These are phyloP conservation scores for Miscanthus lutarioriparius DNA, from an alignment of 176 grass and related monocot genomes.

Conservation along the genomic window DNA sequence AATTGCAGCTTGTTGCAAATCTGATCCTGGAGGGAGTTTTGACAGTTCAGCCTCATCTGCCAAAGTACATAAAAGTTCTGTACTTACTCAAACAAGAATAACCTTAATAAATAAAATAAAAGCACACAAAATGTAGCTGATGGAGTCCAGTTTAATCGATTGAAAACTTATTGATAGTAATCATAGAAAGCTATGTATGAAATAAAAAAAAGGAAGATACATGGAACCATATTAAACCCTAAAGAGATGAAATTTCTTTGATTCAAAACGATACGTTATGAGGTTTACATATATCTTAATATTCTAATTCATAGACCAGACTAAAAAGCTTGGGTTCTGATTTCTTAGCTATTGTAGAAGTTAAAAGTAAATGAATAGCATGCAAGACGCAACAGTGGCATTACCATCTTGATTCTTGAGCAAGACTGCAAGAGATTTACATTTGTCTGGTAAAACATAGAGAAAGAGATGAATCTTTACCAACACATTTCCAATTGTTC, in stretches of 20 bases:
- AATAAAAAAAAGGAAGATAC: constrained; percentile 19
- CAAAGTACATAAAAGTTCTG: constrained; percentile 17
- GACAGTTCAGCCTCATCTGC: constrained; percentile 81
- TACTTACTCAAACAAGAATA: constrained; percentile 27
- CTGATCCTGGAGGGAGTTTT: constrained; percentile 72
- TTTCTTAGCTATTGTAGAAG: neutral
- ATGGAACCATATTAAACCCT: constrained; percentile 6
- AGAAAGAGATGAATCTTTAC: constrained; percentile 47
- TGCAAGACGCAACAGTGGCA: neutral
- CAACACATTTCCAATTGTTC: constrained; percentile 76
- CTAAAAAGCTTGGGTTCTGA: neutral
- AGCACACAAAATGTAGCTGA: neutral
- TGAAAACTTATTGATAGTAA: constrained; percentile 12
- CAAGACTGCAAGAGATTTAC: neutral
- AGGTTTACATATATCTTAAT: neutral
- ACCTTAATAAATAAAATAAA: constrained; percentile 11
- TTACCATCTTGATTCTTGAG: neutral
- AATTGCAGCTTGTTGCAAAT: constrained; percentile 77
- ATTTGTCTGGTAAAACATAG: constrained; percentile 23
- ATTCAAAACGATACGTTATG: neutral
- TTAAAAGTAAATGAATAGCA: constrained; percentile 12
- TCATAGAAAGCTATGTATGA: neutral
- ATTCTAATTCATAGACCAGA: constrained; percentile 1
- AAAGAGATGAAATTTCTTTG: neutral
- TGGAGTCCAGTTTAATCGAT: neutral